Base-by-base conservation (phyloP, 495 filamentous ascomycete species). In the Penicillium steckii region DNA sequence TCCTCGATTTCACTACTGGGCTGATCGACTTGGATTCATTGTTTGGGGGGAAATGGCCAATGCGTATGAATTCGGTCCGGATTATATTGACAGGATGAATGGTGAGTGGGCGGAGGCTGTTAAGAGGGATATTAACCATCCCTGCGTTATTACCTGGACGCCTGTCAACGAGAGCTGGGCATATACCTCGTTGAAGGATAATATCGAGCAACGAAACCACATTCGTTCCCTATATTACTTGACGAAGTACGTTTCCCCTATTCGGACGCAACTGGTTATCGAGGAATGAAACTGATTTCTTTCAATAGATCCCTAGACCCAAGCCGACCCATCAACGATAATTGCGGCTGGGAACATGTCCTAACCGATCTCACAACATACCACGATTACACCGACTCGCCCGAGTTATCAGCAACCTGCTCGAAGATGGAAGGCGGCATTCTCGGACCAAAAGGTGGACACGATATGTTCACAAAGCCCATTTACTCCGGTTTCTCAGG, bases 301-400 rank as follows among this genome's bases (percentile, higher is more conserved):
- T 10, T 7, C 21, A 32, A 23, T 33, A 76, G 71, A 50, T 73
- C 75, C 0, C 68, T 85, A 3, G 82, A 85, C 49, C 73, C 78
- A 2, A 82, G 75, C 15, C 70, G 82, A 12, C 79, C 80, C 8
- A 71, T 85, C 44, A 85, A 84, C 50, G 82, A 85, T 66, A 85
- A 85, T 62, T 85, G 82, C 55, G 82, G 82, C 46, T 85, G 82
- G 82, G 79, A 85, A 40, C 81, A 83, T 49, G 78, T 83, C 3
- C 45, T 68, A 6, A 83, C 78, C 1, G 80, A 85, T 45, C 68
- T 85, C 0, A 80, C 76, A 33, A 84, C 82, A 9, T 85, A 79
- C 67, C 82, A 84, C 60, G 81, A 85, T 69, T 85, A 84, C 64
- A 58, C 65, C 10, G 81, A 85, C 57, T 74, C 68, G 1, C 40